phyloP scores from a whole-genome alignment of 1,139 yeast genomes.

The Lodderomyces parapsilosis region DNA sequence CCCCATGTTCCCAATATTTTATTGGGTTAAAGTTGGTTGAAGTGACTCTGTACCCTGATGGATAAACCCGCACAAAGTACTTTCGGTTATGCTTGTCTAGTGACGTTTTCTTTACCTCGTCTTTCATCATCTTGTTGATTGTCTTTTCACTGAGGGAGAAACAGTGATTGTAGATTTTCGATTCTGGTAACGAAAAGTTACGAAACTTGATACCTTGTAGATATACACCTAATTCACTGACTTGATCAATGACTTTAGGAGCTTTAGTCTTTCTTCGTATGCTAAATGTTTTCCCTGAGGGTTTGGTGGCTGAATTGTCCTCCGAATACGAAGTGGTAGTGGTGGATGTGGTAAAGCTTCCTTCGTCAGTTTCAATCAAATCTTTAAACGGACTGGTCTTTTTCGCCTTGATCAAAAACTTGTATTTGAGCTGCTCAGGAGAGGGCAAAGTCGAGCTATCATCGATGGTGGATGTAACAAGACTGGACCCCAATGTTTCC shows the following conservation, averaged over 20 bases:
- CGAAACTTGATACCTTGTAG: slow-evolving; percentile 73
- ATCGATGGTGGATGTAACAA: slow-evolving; percentile 47
- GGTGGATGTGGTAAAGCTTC: slow-evolving; percentile 24
- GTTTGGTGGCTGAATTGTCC: slow-evolving; percentile 23
- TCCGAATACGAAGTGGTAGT: slow-evolving; percentile 48
- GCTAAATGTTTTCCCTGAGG: slow-evolving; percentile 16
- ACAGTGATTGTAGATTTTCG: slow-evolving; percentile 77
- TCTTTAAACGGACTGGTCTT: slow-evolving; percentile 36
- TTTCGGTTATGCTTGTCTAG: slow-evolving; percentile 74
- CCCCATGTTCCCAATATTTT: slow-evolving; percentile 78
- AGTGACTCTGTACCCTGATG: slow-evolving; percentile 71
- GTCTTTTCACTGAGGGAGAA: slow-evolving; percentile 83
- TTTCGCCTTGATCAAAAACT: slow-evolving; percentile 76
- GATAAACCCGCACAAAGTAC: slow-evolving; percentile 82
- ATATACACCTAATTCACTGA: slow-evolving; percentile 66
- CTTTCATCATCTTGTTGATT: slow-evolving; percentile 62
- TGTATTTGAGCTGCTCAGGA: slow-evolving; percentile 68
- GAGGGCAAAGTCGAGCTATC: slow-evolving; percentile 52
- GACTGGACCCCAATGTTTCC: slow-evolving; percentile 56
- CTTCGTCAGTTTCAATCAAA: slow-evolving; percentile 22
- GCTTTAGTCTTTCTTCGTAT: slow-evolving; percentile 23
- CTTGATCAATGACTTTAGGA: slow-evolving; percentile 37
- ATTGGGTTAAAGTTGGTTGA: slow-evolving; percentile 83
- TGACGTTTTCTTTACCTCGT: slow-evolving; percentile 49
- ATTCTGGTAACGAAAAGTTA: slow-evolving; percentile 83